Conservation (phyloP, 768 basidiomycete species). For the Mycena crocata region DNA sequence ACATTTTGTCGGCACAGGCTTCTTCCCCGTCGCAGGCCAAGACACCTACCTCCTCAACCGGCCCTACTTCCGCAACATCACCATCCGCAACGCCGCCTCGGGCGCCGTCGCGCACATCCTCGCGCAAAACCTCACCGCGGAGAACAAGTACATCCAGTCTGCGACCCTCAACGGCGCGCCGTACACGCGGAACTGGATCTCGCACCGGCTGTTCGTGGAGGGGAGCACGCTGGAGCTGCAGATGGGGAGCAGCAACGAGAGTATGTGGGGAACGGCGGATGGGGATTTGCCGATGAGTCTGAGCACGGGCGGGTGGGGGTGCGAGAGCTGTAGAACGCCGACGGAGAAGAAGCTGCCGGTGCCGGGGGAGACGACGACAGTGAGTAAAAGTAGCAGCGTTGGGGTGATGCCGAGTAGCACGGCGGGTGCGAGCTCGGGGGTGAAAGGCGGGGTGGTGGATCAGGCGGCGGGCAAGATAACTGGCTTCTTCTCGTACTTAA, state of each 20-base stretch:
- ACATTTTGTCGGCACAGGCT: conserved; percentile 16
- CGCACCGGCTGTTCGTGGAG: conserved; percentile 7
- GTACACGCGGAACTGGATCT: conserved; percentile 27
- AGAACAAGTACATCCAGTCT: conserved; percentile 12
- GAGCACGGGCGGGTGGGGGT: conserved; percentile 21
- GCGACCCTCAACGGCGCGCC: background rate
- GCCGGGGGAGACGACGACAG: no score
- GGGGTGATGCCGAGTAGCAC: no score
- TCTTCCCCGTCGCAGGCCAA: conserved; percentile 33
- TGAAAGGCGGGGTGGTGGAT: no score
- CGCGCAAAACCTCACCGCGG: background rate
- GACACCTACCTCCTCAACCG: conserved; percentile 32
- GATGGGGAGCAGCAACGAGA: conserved; percentile 17
- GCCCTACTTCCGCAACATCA: conserved; percentile 31
- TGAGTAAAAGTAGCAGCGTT: no score
- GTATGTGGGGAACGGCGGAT: conserved; percentile 14
- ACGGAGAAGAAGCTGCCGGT: no score
- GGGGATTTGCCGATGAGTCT: conserved; percentile 24
- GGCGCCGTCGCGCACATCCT: conserved; percentile 6
- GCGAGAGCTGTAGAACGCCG: background rate
- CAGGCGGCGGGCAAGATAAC: no score
- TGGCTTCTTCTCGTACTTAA: no score
- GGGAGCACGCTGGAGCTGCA: conserved; percentile 11
- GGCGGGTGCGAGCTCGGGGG: no score
- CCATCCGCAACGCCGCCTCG: conserved; percentile 29